A percentile compares a stretch with the other conserved stretches of the same genome.
Evolutionary conservation across 345 rosid genomes (phyloP).

Genomic region (Trapa incisa): DNA sequence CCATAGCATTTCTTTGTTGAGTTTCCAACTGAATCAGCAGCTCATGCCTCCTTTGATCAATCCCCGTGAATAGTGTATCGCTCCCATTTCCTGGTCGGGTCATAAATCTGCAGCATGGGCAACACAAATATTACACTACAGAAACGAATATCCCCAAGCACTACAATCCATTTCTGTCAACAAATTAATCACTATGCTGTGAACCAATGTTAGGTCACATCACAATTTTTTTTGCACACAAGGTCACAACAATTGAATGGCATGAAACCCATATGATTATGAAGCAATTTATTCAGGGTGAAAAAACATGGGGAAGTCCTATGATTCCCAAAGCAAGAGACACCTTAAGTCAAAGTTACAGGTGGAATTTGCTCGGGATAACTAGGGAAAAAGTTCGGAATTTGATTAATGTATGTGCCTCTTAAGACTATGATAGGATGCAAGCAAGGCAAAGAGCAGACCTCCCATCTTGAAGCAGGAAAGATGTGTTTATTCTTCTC

Average conservation of each 20-base stretch:
- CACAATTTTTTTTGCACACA: too few species aligned
- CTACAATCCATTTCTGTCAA: neutral
- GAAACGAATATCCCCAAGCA: neutral
- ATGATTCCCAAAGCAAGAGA: too few species aligned
- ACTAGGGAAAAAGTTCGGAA: neutral
- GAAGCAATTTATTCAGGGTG: too few species aligned
- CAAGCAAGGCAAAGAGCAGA: constrained; percentile 6
- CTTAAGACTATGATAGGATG: neutral
- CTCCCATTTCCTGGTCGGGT: constrained; percentile 84
- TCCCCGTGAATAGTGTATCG: constrained; percentile 95
- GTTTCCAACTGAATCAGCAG: neutral
- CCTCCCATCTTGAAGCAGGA: constrained; percentile 99
- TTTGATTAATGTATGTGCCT: neutral
- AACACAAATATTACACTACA: neutral
- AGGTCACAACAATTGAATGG: too few species aligned
- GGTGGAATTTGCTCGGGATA: neutral
- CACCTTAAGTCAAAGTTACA: neutral
- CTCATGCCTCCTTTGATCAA: constrained; percentile 15
- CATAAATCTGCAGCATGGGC: constrained; percentile 49
- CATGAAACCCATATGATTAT: too few species aligned
- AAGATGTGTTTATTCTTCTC: constrained; percentile 98
- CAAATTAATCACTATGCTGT: neutral
- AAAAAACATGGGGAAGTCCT: neutral
- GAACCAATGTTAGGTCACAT: too few species aligned
- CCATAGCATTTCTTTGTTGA: too few species aligned